Evolutionary conservation across 202 grass and related monocot species (phyloP), one percentile per base, ranked within the genome.

Genomic region (Schoenoplectus tabernaemontani): DNA sequence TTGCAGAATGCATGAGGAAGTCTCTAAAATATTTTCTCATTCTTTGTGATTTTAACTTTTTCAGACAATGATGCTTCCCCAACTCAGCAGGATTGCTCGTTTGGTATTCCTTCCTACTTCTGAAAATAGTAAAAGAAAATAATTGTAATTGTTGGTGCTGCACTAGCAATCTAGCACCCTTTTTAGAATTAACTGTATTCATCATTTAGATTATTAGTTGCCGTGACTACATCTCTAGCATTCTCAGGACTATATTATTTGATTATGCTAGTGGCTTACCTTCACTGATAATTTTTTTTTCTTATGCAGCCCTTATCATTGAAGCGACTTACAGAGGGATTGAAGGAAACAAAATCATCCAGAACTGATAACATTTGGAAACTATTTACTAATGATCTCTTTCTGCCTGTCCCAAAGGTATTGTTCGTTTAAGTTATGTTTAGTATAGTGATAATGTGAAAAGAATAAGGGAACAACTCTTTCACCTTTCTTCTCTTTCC

Each of bases 401-500:
- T 84, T 84, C 67, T 98, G 87, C 90, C 92, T 79, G 67, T 90
- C 86, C 91, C 96, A 64, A 83, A 95, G 88, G 96, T 98, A 89
- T 68, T 56, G 23, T 86, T 86, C 62, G 59, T 82, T 77, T 62
- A 1, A 7, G 42, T 7, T 33, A 23, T 69, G 39, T 26, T 0
- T 44, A 22, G 64, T 67, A 63, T 5, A 42, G 28, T 26, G n/a
- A 42, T 69, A 28, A 28, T 28, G 28, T 28, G 28, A 69, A 28
- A 69, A 11, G 7, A 41, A 23, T 42, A 69, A 68, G 38, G n/a
- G n/a, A 38, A 69, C 23, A 43, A 69, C 19, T 69, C 65, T 22
- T 82, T 11, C 20, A 70, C 73, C 59, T 70, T 83, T 17, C 17
- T 43, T 88, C 76, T 89, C 74, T 54, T 50, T 80, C 56, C 87